Evolutionary conservation across 2,329 filamentous ascomycete genomes (phyloP).

Genomic region (Fusarium graminum): DNA sequence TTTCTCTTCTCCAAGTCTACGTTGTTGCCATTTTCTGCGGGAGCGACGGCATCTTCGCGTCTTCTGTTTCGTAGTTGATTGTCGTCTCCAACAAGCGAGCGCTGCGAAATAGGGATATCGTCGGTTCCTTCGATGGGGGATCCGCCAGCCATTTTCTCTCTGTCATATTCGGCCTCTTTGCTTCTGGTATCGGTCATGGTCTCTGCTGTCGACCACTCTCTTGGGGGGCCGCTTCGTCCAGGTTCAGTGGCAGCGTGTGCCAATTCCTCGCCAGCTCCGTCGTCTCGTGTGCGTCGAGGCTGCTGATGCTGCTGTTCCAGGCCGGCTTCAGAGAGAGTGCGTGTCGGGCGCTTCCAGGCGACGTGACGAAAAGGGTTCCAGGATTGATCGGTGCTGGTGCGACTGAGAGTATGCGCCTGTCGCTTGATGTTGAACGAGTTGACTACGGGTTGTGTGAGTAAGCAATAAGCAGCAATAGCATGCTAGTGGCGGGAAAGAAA

Average conservation of each 20-base stretch:
- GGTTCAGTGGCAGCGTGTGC: constrained; percentile 55
- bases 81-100: constrained; percentile 38
- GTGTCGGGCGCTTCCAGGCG: constrained; percentile 51
- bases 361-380: constrained; percentile 63
- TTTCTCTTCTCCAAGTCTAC: constrained; percentile 47
- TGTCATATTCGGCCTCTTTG: constrained; percentile 28
- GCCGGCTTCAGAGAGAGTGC: constrained; percentile 48
- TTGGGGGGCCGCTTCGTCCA: constrained; percentile 40
- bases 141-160: constrained; percentile 31
- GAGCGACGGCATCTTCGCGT: constrained; percentile 40
- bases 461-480: not conserved
- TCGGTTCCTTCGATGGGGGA: constrained; percentile 38
- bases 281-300: constrained; percentile 28
- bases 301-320: constrained; percentile 51
- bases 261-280: constrained; percentile 49
- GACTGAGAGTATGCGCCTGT: constrained; percentile 59
- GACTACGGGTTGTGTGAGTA: constrained; percentile 52
- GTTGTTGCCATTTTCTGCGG: constrained; percentile 13
- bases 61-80: constrained; percentile 52
- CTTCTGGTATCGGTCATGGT: constrained; percentile 42
- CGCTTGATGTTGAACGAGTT: constrained; percentile 62
- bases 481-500: constrained; percentile 1
- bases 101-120: constrained; percentile 40
- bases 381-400: constrained; percentile 54
- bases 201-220: constrained; percentile 47